Base-by-base conservation (phyloP, 2,329 filamentous ascomycete species). In the Xylaria sp. region DNA sequence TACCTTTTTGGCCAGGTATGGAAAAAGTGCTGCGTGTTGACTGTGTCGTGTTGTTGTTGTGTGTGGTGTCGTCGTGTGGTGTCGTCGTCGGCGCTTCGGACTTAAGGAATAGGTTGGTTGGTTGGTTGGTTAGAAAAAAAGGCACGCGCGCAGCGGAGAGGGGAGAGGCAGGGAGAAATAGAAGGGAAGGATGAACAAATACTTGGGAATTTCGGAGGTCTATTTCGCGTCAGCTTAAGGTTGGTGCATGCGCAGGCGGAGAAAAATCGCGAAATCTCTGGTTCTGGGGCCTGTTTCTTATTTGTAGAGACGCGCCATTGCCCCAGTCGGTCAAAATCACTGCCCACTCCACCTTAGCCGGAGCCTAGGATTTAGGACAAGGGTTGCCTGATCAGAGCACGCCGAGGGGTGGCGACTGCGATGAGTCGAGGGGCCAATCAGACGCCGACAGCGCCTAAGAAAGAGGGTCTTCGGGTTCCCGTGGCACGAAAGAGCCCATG, bases 251-350 rank as follows among this genome's bases (percentile, higher is more conserved):
- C 63, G 56, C 55, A 64, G 62, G 64, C 60, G 64, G 65, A 67
- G 66, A 68, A 68, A 65, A 69, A 66, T 68, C 71, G 70, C 72
- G 70, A 73, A 70, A 74, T 72, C 69, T 70, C 72, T 70, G 70
- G 70, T 68, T 70, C 73, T 69, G 74, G 74, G 74, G 73, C 71
- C 68, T 69, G 71, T 72, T 63, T 75, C 71, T 73, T 76, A 76
- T 76, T 76, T 76, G 75, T 77, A 76, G 71, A 70, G 52, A 74
- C 69, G 71, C 70, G 68, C 68, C 67, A 65, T 64, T 51, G 52
- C 49, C 63, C 65, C 65, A 64, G 64, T 59, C 57, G 59, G 59
- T 62, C 64, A 68, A 63, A 70, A 70, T 69, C 68, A 71, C 68
- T 63, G 65, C 62, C 63, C 63, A 63, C 67, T 65, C 66, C 60